Base-by-base conservation (phyloP, 805 yeast species). In the Hagleromyces aurorensis region DNA sequence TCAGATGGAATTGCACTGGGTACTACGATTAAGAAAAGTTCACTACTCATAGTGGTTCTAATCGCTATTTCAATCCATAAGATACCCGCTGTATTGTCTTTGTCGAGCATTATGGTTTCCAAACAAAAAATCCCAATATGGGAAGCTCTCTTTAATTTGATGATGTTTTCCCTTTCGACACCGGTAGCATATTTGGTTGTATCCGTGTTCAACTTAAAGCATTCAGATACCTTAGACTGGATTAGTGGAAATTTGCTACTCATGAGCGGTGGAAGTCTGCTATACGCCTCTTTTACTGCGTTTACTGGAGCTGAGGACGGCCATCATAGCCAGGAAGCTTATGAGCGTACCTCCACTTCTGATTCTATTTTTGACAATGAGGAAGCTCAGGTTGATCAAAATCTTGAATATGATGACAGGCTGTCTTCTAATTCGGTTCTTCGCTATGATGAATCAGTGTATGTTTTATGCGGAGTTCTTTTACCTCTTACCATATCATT, bases 1-100 rank as follows among this genome's bases (percentile, higher is more conserved):
- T 66, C 77, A 1, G 85, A 78, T 45, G 85, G 85, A 3, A 57
- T 77, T 7, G 73, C 80, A 0, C 51, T 78, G 21, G 80, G 82
- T 0, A 65, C 79, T 0, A 62, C 79, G 0, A 59, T 64, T 3
- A 44, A 61, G 21, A 57, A 60, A 27, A 57, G 52, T 6, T 50
- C 64, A 3, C 44, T 62, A 29, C 55, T 56, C 28, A 27, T 62
- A 26, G 48, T 72, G 13, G 67, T 76, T 28, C 60, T 74, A 15
- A 33, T 72, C n/a, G 72, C 78, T 13, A 70, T 78, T 14, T 62
- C 74, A 16, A 56, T 75, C 11, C 84, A 78, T 51, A 78, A 77
- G 44, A 49, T 77, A 6, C 85, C 85, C 0, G 75, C 83, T 0
- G 65, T 76, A 1, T 67, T 77, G 40, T 77, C 82, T 16, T 56